phyloP scores from a whole-genome alignment of 148 eudicot genomes.

The Cornus kousa region DNA sequence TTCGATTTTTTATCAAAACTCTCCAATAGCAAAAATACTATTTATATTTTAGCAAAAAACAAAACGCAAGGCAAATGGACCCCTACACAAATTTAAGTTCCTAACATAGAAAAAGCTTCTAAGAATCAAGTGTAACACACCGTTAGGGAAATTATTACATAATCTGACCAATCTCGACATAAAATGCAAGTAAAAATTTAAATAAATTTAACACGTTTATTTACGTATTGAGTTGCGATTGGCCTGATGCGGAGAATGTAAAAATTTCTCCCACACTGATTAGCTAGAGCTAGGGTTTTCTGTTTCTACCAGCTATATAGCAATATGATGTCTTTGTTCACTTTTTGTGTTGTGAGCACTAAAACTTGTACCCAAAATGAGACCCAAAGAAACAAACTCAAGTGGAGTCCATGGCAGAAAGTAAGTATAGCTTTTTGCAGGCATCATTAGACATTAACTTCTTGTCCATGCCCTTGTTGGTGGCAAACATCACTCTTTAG shows the following conservation, averaged over 20 bases:
- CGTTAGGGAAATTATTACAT: no score
- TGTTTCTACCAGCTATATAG: not conserved
- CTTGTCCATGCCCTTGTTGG: not conserved
- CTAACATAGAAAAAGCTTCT: not conserved
- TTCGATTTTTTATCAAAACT: no score
- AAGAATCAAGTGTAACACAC: not conserved
- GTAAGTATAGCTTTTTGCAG: not conserved
- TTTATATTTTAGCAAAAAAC: no score
- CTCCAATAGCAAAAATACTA: no score
- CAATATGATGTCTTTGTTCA: not conserved
- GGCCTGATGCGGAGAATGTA: no score
- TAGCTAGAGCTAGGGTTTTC: no score
- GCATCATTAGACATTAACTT: not conserved
- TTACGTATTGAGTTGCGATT: no score
- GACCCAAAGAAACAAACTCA: not conserved
- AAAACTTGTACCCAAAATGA: not conserved
- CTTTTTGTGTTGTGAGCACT: constrained; percentile 2
- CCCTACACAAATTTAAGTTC: not conserved
- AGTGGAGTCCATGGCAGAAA: constrained; percentile 7
- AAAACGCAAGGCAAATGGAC: no score
- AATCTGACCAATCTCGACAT: no score
- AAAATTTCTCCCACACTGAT: no score
- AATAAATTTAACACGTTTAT: no score
- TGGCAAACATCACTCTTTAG: not conserved
- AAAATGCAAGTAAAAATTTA: no score